Base-by-base conservation (phyloP, 768 basidiomycete genomes). In the Tylopilus vinaceipallidus region DNA sequence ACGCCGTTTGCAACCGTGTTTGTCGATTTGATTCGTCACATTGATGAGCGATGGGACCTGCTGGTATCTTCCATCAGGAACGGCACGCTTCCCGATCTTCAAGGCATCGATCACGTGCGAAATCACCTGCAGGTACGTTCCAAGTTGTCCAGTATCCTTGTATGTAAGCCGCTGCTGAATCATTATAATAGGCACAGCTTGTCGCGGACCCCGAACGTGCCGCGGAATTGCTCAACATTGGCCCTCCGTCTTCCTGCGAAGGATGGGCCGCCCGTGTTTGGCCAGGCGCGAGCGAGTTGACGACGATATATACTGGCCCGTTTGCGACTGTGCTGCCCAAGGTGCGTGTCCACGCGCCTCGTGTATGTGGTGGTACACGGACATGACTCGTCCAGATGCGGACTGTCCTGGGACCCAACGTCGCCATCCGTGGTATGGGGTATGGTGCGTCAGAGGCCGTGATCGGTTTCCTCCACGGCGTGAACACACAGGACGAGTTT, bases 221-320 rank as follows among this genome's bases (percentile, higher is more conserved):
- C n/a, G 42, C 49, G 4, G 63, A 65, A 16, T 44, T 61, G 5
- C 24, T 20, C 16, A 45, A 40, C 10, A 56, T 63, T 1, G 62
- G 56, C 0, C 37, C 54, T 7, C 54, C 58, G 4, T 47, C 35
- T 16, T 54, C 49, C 5, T 32, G 5, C 6, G 52, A 51, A 24
- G 61, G 58, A 24, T 60, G 61, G 61, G 38, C 45, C 4, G 7
- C 50, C 11, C 50, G 50, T 1, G 47, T 63, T 24, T 61, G 61
- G 61, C 62, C 56, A 20, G 33, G 54, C 0, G 50, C 22, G 3
- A 32, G 12, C 2, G 9, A 8, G 2, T 10, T 63, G 2, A 10
- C 12, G 12, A 42, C 49, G 26, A 42, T 55, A 40, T 49, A 45
- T 12, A 58, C 52, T 30, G 56, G 58, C 12, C 35, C 43, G 26